Evolutionary conservation across 148 eudicot species (phyloP).

Genomic region (Linanthus parryae): DNA sequence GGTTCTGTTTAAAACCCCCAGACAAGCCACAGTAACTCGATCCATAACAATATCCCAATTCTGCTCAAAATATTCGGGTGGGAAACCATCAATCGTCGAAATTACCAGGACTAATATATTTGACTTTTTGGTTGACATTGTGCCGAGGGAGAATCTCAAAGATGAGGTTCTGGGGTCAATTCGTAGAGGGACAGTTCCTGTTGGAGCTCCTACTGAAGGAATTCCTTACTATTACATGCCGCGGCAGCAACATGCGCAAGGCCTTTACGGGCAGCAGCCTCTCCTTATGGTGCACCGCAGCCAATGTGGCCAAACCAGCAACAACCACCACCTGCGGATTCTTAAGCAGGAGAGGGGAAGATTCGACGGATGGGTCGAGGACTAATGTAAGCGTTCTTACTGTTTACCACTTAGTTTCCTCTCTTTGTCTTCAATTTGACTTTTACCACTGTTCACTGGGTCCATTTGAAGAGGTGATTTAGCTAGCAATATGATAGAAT

Average conservation of each 20-base stretch:
- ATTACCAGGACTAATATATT: constrained; percentile 31
- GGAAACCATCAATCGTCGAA: no score
- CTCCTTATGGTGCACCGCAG: constrained; percentile 21
- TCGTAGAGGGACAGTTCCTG: constrained; percentile 23
- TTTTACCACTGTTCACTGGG: no score
- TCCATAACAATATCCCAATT: no score
- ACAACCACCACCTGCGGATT: constrained; percentile 25
- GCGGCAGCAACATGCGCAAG: constrained; percentile 25
- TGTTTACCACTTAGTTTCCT: no score
- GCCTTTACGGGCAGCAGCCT: constrained; percentile 31
- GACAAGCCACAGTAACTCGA: no score
- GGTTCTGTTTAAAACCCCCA: no score
- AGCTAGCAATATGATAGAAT: no score
- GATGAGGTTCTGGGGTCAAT: constrained; percentile 24
- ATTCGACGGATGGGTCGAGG: neutral
- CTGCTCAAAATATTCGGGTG: no score
- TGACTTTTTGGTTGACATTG: constrained; percentile 44
- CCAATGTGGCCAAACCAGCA: constrained; percentile 42
- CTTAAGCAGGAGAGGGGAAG: constrained; percentile 13
- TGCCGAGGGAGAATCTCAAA: constrained; percentile 32
- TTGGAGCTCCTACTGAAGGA: constrained; percentile 22
- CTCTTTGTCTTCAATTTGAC: no score
- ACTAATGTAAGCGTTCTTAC: constrained; percentile 7
- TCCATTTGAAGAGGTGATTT: no score
- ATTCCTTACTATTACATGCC: constrained; percentile 24